Evolutionary conservation across 2,329 filamentous ascomycete species (phyloP).

Genomic region (Mycocentrospora acerina): DNA sequence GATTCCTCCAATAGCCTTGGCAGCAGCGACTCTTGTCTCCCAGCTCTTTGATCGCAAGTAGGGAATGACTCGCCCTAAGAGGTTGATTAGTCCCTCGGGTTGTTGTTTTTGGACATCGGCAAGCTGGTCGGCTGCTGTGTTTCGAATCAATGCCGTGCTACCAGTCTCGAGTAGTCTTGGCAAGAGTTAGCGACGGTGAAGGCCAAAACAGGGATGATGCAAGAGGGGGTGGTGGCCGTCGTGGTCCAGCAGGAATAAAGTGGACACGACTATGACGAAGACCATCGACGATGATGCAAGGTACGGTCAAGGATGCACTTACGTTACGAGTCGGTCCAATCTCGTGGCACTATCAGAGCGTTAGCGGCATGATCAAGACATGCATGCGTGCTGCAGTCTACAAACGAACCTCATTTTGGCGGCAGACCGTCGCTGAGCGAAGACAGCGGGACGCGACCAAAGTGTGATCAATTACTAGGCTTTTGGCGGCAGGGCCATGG

Average conservation of each 20-base stretch:
- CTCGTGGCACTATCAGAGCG: slow-evolving; percentile 38
- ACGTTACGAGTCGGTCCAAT: slow-evolving; percentile 43
- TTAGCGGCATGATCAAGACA: slow-evolving; percentile 33
- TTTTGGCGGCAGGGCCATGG: slow-evolving; percentile 25
- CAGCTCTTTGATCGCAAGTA: slow-evolving; percentile 94
- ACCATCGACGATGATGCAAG: slow-evolving; percentile 2
- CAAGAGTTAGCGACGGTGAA: slow-evolving; percentile 23
- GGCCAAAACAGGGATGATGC: not conserved
- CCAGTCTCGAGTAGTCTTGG: slow-evolving; percentile 90
- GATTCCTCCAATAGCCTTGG: slow-evolving; percentile 92
- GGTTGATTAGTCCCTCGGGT: slow-evolving; percentile 94
- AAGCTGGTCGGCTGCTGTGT: slow-evolving; percentile 94
- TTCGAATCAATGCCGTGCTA: slow-evolving; percentile 92
- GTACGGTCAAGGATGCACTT: slow-evolving; percentile 23
- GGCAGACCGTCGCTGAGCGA: slow-evolving; percentile 7
- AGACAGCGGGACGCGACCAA: slow-evolving; percentile 11
- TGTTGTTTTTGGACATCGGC: slow-evolving; percentile 98
- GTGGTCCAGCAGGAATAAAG: not conserved
- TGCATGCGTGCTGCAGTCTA: slow-evolving; percentile 20
- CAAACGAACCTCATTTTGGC: slow-evolving; percentile 35
- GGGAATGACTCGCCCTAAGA: slow-evolving; percentile 89
- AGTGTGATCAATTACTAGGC: slow-evolving; percentile 31
- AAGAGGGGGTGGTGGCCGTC: not conserved
- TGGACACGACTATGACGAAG: not conserved
- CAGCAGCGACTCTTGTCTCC: slow-evolving; percentile 92